Evolutionary conservation across 441 rosid species (phyloP).

Genomic region (Pelargonium citronellum): DNA sequence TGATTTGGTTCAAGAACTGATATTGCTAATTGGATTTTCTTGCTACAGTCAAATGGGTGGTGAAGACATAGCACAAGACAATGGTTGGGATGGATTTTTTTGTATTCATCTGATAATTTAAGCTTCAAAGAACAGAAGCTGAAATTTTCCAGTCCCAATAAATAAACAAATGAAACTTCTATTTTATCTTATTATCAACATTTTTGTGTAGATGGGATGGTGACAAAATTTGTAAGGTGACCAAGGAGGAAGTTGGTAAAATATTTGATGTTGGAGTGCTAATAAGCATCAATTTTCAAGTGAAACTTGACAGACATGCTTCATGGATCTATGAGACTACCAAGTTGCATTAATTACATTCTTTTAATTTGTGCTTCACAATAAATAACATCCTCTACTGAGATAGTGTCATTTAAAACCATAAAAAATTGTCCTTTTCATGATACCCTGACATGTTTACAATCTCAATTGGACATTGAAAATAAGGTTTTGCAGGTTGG

Average conservation of each 20-base stretch:
- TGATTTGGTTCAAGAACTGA: neutral
- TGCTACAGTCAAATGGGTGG: no score
- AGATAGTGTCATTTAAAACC: no score
- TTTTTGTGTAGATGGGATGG: constrained; percentile 20
- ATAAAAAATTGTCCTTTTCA: no score
- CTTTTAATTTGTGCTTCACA: no score
- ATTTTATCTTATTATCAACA: constrained; percentile 41
- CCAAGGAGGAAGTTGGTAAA: constrained; percentile 5
- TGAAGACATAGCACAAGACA: neutral
- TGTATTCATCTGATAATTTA: constrained; percentile 29
- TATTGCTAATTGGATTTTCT: neutral
- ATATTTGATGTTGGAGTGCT: constrained; percentile 6
- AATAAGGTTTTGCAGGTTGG: no score
- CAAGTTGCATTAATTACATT: no score
- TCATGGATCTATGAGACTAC: constrained; percentile 33
- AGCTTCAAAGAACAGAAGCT: constrained; percentile 11
- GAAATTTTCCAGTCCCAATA: constrained; percentile 30
- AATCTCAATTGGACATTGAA: no score
- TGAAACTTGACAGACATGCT: constrained; percentile 56
- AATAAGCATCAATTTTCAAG: constrained; percentile 30
- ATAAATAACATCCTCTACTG: no score
- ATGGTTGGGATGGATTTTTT: constrained; percentile 3
- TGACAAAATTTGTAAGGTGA: constrained; percentile 13
- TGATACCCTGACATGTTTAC: no score
- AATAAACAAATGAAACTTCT: constrained; percentile 52